phyloP scores from a whole-genome alignment of 2,329 filamentous ascomycete species.

The Sarocladium kiliense region DNA sequence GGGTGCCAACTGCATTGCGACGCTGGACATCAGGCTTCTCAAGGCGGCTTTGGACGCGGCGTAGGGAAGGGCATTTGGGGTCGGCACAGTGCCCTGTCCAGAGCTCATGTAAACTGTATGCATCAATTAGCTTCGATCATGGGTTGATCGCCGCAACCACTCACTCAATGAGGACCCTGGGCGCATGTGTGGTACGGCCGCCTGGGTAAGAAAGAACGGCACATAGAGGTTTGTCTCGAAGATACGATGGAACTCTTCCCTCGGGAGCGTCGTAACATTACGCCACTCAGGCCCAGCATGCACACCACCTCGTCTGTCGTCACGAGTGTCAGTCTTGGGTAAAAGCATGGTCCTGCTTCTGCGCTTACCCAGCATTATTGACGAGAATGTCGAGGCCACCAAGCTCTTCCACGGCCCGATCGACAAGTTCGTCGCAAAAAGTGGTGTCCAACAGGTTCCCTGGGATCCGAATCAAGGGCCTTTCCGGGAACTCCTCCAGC shows the following conservation, averaged over 20 bases:
- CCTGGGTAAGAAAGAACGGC: conserved; percentile 10
- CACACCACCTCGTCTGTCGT: neutral
- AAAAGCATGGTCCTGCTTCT: too few species aligned
- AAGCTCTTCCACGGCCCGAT: neutral
- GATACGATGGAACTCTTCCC: conserved; percentile 5
- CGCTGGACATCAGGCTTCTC: conserved; percentile 2
- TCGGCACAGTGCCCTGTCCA: neutral
- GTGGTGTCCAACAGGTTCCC: conserved; percentile 10
- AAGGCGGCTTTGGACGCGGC: conserved; percentile 10
- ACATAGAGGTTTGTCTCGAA: conserved; percentile 11
- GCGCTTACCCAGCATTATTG: conserved; percentile 10
- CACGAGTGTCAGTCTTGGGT: too few species aligned
- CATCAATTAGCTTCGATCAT: too few species aligned
- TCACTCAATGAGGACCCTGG: conserved; percentile 7
- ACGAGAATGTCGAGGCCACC: conserved; percentile 4
- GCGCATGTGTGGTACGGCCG: conserved; percentile 7
- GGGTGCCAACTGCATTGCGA: neutral
- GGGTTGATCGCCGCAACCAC: too few species aligned
- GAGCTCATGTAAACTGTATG: conserved; percentile 8
- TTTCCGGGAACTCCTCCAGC: neutral
- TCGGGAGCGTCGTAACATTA: neutral
- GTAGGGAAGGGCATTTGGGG: neutral
- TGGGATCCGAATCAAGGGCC: conserved; percentile 6
- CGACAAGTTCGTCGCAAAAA: conserved; percentile 10
- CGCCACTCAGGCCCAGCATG: neutral